These are phyloP conservation scores for Mycena haematopus DNA, from an alignment of 768 basidiomycete species.

Conservation along the genomic window DNA sequence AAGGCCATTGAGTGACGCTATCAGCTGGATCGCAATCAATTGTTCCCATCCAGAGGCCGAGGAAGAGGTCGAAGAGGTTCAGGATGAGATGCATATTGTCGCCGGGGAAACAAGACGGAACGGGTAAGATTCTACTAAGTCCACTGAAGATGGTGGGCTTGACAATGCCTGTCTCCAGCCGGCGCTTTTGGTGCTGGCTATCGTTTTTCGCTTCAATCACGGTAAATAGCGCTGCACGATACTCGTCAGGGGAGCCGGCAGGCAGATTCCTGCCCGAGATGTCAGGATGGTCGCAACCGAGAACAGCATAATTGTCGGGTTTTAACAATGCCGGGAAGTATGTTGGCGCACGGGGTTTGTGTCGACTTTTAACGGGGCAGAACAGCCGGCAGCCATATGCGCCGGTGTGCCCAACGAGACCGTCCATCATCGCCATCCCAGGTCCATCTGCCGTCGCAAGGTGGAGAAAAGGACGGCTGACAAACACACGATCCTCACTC, in stretches of 20 bases:
- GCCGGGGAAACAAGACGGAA: conserved; percentile 39
- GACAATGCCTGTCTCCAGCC: conserved; percentile 40
- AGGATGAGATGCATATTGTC: conserved; percentile 45
- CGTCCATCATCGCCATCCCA: conserved; percentile 40
- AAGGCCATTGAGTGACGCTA: conserved; percentile 36
- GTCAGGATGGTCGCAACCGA: conserved; percentile 34
- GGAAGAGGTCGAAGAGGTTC: conserved; percentile 31
- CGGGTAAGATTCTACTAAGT: conserved; percentile 30
- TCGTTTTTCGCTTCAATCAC: conserved; percentile 30
- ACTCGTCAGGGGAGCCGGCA: conserved; percentile 19
- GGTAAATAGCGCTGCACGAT: conserved; percentile 16
- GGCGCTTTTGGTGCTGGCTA: conserved; percentile 23
- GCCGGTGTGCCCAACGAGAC: conserved; percentile 44
- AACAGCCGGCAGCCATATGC: conserved; percentile 42
- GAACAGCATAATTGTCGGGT: conserved; percentile 35
- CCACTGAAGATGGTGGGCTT: conserved; percentile 45
- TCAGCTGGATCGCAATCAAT: conserved; percentile 34
- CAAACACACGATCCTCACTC: conserved; percentile 13
- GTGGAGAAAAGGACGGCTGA: conserved; percentile 30
- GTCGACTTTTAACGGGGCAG: conserved; percentile 39
- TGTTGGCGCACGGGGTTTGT: conserved; percentile 35
- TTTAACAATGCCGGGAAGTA: conserved; percentile 43
- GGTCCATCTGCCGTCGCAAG: conserved; percentile 43
- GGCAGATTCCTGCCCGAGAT: conserved; percentile 27
- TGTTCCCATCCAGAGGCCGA: conserved; percentile 32